These are phyloP conservation scores for Candolleomyces aberdarensis DNA, from an alignment of 768 basidiomycete genomes.

Conservation along the genomic window DNA sequence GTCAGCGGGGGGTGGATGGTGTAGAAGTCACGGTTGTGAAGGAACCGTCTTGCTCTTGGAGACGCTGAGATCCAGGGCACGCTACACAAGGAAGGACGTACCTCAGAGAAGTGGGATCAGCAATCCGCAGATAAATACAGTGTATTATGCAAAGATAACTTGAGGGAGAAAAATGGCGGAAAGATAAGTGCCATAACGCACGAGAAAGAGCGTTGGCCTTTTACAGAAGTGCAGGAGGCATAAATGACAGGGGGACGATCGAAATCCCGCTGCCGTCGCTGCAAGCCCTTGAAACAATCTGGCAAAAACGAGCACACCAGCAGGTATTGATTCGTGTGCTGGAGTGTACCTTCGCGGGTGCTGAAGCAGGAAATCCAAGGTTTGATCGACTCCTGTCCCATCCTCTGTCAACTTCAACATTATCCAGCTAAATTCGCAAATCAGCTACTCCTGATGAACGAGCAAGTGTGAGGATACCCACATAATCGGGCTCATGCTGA, in stretches of 20 bases:
- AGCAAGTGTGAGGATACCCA: slow-evolving; percentile 35
- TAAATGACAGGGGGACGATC: slow-evolving; percentile 40
- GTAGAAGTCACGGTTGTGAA: too few relatives aligned
- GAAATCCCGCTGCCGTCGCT: slow-evolving; percentile 52
- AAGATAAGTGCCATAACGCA: neutral
- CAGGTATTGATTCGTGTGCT: slow-evolving; percentile 33
- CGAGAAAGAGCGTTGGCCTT: slow-evolving; percentile 17
- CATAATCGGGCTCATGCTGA: slow-evolving; percentile 61
- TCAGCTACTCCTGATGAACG: neutral
- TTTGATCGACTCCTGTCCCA: slow-evolving; percentile 45
- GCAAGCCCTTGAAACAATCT: slow-evolving; percentile 56
- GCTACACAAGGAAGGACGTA: too few relatives aligned
- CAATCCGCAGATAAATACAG: too few relatives aligned
- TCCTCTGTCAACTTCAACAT: slow-evolving; percentile 46
- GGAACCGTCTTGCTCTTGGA: too few relatives aligned
- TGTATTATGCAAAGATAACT: slow-evolving; percentile 31
- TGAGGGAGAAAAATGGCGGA: slow-evolving; percentile 15
- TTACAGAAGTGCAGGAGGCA: slow-evolving; percentile 71
- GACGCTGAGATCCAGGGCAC: too few relatives aligned
- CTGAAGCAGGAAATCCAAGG: slow-evolving; percentile 70
- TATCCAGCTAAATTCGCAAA: slow-evolving; percentile 59
- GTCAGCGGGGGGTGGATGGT: too few relatives aligned
- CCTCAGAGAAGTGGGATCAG: too few relatives aligned
- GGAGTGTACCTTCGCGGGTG: slow-evolving; percentile 63
- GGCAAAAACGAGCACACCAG: slow-evolving; percentile 35